These are phyloP conservation scores for Camelina hispida DNA, from an alignment of 345 rosid species.

Conservation along the genomic window DNA sequence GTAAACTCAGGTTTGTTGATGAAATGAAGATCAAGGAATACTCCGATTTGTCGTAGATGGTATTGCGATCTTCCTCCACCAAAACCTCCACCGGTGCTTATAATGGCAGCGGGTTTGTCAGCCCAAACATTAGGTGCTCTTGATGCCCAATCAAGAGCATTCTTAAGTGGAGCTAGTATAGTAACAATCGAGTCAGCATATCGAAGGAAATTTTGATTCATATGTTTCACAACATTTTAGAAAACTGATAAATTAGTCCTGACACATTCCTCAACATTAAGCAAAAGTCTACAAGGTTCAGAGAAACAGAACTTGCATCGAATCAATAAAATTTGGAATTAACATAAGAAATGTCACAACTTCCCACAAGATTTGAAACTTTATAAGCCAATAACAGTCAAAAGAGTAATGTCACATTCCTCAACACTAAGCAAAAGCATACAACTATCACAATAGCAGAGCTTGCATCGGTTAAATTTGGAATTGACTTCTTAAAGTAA, in stretches of 20 bases:
- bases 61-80: slow-evolving; percentile 70
- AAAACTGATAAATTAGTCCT: background rate
- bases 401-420: background rate
- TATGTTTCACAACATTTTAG: background rate
- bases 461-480: background rate
- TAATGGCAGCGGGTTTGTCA: slow-evolving; percentile 81
- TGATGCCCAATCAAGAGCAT: slow-evolving; percentile 90
- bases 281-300: background rate
- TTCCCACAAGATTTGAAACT: background rate
- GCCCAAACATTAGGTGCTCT: slow-evolving; percentile 78
- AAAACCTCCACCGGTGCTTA: slow-evolving; percentile 67
- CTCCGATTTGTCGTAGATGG: slow-evolving; percentile 89
- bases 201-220: background rate
- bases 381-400: background rate
- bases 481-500: background rate
- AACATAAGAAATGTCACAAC: background rate
- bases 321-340: background rate
- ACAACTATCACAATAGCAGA: background rate
- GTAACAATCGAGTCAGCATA: background rate
- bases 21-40: slow-evolving; percentile 82
- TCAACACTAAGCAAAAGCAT: background rate
- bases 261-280: slow-evolving; percentile 12
- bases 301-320: background rate
- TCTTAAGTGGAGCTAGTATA: slow-evolving; percentile 73
- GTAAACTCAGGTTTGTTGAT: slow-evolving; percentile 84